Percentiles rank a stretch among this genome's conserved stretches.
Evolutionary conservation across 208 protist species (phyloP).

Genomic region (Leishmania lainsoni): DNA sequence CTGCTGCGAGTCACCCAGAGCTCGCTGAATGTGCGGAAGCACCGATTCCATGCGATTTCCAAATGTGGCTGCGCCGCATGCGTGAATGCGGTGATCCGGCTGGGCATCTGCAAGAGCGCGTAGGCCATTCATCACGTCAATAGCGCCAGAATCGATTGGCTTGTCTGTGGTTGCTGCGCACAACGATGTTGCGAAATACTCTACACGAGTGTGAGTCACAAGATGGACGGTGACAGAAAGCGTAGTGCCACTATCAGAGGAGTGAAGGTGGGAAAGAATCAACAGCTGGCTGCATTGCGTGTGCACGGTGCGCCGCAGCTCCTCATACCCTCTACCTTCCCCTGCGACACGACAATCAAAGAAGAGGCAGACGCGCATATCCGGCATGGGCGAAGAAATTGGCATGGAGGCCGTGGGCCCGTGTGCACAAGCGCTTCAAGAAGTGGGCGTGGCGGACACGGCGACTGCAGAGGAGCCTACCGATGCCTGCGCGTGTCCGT

Average conservation of each 20-base stretch:
- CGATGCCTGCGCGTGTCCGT: background rate
- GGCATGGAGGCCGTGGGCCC: background rate
- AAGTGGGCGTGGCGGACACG: background rate
- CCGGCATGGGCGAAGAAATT: background rate
- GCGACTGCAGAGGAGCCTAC: background rate
- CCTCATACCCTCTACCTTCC: background rate
- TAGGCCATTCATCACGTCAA: background rate
- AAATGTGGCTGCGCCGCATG: background rate
- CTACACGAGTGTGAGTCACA: slow-evolving; percentile 4
- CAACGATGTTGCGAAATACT: background rate
- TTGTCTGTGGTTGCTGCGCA: background rate
- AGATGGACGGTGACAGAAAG: background rate
- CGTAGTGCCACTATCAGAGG: background rate
- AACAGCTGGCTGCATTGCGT: background rate
- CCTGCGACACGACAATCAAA: slow-evolving; percentile 14
- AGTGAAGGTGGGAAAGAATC: background rate
- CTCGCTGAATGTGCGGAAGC: background rate
- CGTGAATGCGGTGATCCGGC: background rate
- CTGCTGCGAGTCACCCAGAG: slow-evolving; percentile 1
- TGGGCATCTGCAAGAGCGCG: background rate
- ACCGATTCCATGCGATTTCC: slow-evolving; percentile 4
- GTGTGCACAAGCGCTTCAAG: background rate
- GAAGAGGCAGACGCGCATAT: slow-evolving; percentile 1
- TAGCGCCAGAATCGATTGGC: background rate
- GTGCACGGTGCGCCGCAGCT: background rate